Percentiles rank a stretch among this genome's conserved stretches.
Evolutionary conservation across 2,329 filamentous ascomycete species (phyloP).

Genomic region (Calonectria hawksworthii): DNA sequence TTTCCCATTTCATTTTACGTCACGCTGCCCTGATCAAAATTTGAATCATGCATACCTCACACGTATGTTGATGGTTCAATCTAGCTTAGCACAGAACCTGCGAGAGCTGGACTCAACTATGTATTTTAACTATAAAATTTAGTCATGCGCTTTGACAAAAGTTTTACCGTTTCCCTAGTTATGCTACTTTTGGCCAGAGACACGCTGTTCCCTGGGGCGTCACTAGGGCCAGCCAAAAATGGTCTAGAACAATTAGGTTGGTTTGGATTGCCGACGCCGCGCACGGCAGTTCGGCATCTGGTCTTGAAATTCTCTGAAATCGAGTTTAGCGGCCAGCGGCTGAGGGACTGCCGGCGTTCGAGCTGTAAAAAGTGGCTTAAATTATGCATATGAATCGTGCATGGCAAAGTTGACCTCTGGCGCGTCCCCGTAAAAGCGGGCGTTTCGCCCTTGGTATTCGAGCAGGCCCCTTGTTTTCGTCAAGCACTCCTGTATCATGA

Average conservation of each 20-base stretch:
- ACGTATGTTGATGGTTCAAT: background rate
- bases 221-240: background rate
- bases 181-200: background rate
- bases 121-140: background rate
- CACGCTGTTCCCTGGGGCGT: background rate
- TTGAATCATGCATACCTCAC: background rate
- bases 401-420: background rate
- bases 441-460: background rate
- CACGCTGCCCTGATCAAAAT: background rate
- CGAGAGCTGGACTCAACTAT: no score
- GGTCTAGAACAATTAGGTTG: background rate
- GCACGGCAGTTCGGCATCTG: background rate
- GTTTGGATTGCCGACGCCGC: background rate
- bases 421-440: background rate
- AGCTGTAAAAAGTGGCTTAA: background rate
- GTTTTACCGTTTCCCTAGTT: background rate
- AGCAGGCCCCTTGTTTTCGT: background rate
- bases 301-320: background rate
- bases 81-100: background rate
- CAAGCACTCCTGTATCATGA: background rate
- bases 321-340: constrained; percentile 6
- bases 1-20: background rate
- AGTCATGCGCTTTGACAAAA: background rate
- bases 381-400: background rate
- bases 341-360: background rate